Percentiles rank a stretch among this genome's conserved stretches.
phyloP scores from a whole-genome alignment of 257 asterid genomes.

The Euphrasia confusa region DNA sequence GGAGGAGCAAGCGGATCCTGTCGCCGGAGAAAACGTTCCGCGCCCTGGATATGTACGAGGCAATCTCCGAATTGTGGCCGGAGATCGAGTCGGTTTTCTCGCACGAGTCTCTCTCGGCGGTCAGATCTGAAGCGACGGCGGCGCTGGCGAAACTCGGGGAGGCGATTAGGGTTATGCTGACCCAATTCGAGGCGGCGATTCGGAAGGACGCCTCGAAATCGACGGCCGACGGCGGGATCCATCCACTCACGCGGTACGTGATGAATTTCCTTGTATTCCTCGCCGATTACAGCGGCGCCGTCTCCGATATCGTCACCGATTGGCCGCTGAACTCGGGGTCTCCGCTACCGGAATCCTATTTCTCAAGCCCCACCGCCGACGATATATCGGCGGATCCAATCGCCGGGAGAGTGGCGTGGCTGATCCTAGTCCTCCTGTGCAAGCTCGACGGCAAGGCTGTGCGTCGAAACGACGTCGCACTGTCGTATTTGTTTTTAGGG shows the following conservation, averaged over 20 bases:
- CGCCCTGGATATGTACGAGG: too few relatives aligned
- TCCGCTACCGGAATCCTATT: too few relatives aligned
- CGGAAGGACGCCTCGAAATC: constrained; percentile 1
- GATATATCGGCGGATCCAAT: too few relatives aligned
- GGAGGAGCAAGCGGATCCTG: constrained; percentile 23
- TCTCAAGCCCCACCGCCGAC: too few relatives aligned
- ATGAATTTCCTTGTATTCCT: not conserved
- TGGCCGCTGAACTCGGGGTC: not conserved
- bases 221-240: not conserved
- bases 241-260: constrained; percentile 3
- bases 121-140: constrained; percentile 34
- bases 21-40: constrained; percentile 29
- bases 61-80: constrained; percentile 34
- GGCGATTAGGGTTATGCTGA: constrained; percentile 5
- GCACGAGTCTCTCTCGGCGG: constrained; percentile 30
- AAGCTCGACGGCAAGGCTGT: too few relatives aligned
- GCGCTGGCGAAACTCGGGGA: constrained; percentile 30
- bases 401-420: too few relatives aligned
- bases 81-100: constrained; percentile 41
- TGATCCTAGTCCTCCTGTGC: too few relatives aligned
- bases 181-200: constrained; percentile 2
- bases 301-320: not conserved
- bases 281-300: constrained; percentile 1
- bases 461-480: too few relatives aligned
- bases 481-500: too few relatives aligned